These are phyloP conservation scores for Pythium catenulatum DNA, from an alignment of 352 stramenopile species.

Conservation along the genomic window DNA sequence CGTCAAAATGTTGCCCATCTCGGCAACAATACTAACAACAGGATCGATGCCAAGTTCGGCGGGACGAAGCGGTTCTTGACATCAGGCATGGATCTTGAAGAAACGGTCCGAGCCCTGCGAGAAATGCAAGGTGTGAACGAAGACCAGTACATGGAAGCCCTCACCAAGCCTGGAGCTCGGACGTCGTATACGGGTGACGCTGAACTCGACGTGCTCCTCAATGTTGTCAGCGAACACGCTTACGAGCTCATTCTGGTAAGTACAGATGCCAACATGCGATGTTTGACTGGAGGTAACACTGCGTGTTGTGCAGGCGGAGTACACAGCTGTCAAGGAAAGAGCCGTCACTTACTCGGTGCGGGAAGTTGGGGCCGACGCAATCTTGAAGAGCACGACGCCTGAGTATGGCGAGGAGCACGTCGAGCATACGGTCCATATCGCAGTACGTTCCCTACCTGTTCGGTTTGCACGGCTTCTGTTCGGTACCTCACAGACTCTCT, in stretches of 20 bases:
- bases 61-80: background rate
- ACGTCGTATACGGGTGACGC: slow-evolving; percentile 16
- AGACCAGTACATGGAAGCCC: slow-evolving; percentile 28
- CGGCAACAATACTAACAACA: slow-evolving; percentile 11
- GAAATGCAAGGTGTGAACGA: slow-evolving; percentile 43
- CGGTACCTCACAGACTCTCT: background rate
- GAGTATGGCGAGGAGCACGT: background rate
- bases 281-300: background rate
- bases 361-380: background rate
- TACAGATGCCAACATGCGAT: background rate
- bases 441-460: background rate
- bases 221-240: slow-evolving; percentile 57
- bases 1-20: background rate
- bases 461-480: background rate
- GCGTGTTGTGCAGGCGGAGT: background rate
- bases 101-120: slow-evolving; percentile 49
- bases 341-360: background rate
- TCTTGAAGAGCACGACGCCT: background rate
- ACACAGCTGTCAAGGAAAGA: background rate
- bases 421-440: background rate
- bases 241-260: slow-evolving; percentile 43
- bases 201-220: slow-evolving; percentile 31
- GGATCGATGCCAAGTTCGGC: slow-evolving; percentile 12
- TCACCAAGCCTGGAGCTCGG: slow-evolving; percentile 40
- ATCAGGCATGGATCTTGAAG: slow-evolving; percentile 54